Conservation (phyloP, 2,329 filamentous ascomycete species). For the Rosellinia necatrix region DNA sequence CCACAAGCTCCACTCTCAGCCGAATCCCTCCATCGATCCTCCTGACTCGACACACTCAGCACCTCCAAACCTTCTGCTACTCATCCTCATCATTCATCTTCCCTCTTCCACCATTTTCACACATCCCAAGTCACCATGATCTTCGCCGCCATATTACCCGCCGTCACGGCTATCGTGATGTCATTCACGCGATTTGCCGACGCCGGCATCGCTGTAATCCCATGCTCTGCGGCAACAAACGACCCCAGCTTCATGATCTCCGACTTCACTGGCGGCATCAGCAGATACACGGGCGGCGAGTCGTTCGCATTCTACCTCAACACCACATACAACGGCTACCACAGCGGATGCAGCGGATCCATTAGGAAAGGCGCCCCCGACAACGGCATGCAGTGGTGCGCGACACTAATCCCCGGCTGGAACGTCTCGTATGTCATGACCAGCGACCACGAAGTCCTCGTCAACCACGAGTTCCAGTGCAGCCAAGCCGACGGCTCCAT, state of each 20-base stretch:
- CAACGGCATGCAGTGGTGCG: constrained; percentile 28
- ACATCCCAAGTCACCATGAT: constrained; percentile 17
- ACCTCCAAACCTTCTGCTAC: constrained; percentile 2
- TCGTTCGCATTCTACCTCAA: constrained; percentile 29
- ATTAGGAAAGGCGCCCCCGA: constrained; percentile 18
- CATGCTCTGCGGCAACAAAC: constrained; percentile 12
- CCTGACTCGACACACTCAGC: neutral
- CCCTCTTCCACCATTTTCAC: neutral
- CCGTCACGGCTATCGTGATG: constrained; percentile 24
- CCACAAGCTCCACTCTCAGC: constrained; percentile 5
- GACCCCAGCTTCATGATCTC: constrained; percentile 21
- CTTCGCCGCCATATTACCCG: constrained; percentile 21
- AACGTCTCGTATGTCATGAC: constrained; percentile 28
- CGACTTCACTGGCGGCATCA: constrained; percentile 25
- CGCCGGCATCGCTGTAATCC: constrained; percentile 17
- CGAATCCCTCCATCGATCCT: neutral
- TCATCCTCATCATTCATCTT: too few species aligned
- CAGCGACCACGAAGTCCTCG: constrained; percentile 17
- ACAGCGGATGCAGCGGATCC: constrained; percentile 26
- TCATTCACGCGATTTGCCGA: constrained; percentile 24
- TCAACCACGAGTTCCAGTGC: constrained; percentile 26
- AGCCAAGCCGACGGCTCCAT: constrained; percentile 19
- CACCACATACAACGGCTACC: constrained; percentile 27
- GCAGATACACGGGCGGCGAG: constrained; percentile 27
- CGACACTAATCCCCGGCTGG: constrained; percentile 25